Evolutionary conservation across 768 basidiomycete genomes (phyloP).

Genomic region (Pisolithus sp.): DNA sequence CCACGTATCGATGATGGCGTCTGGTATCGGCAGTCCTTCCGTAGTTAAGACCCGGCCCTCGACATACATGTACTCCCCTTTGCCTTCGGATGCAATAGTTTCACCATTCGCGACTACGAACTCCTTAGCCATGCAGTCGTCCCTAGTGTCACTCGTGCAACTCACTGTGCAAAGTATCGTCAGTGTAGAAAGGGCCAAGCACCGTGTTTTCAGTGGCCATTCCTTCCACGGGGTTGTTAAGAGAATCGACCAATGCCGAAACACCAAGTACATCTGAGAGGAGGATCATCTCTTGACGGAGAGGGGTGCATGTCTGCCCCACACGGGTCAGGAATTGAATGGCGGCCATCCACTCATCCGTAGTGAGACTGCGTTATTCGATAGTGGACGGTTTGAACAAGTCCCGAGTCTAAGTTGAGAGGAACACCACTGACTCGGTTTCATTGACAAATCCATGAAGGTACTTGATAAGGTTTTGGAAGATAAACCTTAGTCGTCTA

Average conservation of each 20-base stretch:
- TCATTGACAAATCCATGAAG: constrained; percentile 71
- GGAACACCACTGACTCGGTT: constrained; percentile 43
- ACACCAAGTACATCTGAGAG: constrained; percentile 79
- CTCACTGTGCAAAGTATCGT: constrained; percentile 68
- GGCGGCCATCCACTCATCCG: constrained; percentile 80
- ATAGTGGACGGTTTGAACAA: neutral
- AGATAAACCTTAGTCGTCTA: constrained; percentile 42
- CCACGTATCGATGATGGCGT: constrained; percentile 76
- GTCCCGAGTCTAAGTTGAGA: too few species aligned
- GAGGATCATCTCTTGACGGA: constrained; percentile 77
- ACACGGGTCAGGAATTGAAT: constrained; percentile 72
- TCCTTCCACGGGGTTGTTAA: constrained; percentile 61
- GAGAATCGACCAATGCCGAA: constrained; percentile 66
- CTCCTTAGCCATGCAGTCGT: neutral
- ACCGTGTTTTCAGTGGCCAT: constrained; percentile 70
- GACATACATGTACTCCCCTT: constrained; percentile 79
- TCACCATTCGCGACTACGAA: constrained; percentile 56
- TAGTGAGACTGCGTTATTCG: constrained; percentile 45
- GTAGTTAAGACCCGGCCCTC: constrained; percentile 59
- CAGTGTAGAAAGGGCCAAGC: constrained; percentile 78
- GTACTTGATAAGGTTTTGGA: constrained; percentile 52
- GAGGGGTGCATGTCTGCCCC: constrained; percentile 65
- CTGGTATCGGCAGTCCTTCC: constrained; percentile 56
- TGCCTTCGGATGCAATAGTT: constrained; percentile 81
- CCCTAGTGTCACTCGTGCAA: neutral